A percentile compares a stretch with the other conserved stretches of the same genome.
These are phyloP conservation scores for Apiospora phragmitis DNA, from an alignment of 2,329 filamentous ascomycete species.

Conservation along the genomic window DNA sequence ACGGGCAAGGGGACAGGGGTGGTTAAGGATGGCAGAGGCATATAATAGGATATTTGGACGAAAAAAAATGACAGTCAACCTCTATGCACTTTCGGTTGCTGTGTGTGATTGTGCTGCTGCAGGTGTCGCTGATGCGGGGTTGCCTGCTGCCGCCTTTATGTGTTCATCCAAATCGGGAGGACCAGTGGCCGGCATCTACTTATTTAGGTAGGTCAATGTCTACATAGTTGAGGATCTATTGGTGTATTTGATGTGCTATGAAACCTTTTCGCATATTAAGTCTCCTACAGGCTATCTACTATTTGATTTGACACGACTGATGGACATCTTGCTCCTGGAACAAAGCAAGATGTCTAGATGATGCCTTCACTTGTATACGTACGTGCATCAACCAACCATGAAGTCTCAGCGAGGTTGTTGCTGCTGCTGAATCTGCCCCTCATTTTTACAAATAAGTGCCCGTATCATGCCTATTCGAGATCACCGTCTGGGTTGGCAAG, in stretches of 20 bases:
- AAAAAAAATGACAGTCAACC: not conserved
- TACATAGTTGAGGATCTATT: not conserved
- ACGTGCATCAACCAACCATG: not conserved
- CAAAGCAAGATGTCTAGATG: not conserved
- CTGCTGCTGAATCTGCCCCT: not conserved
- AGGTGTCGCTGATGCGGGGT: not conserved
- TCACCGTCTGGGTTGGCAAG: not conserved
- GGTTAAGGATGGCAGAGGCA: conserved; percentile 33
- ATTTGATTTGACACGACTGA: not conserved
- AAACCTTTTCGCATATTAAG: not conserved
- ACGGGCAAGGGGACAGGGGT: conserved; percentile 33
- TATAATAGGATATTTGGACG: conserved; percentile 11
- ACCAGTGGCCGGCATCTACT: not conserved
- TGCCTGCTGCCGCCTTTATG: not conserved
- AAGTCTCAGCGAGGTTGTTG: no score
- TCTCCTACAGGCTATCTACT: not conserved
- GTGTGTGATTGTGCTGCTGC: not conserved
- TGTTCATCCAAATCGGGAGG: not conserved
- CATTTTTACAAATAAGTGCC: not conserved
- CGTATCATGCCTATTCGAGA: not conserved
- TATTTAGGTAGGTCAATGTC: not conserved
- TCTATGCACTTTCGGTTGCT: not conserved
- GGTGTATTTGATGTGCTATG: not conserved
- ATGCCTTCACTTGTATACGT: not conserved
- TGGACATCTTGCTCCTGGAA: not conserved